Conservation (phyloP, 2,329 filamentous ascomycete genomes). For the Penicillium sp. region DNA sequence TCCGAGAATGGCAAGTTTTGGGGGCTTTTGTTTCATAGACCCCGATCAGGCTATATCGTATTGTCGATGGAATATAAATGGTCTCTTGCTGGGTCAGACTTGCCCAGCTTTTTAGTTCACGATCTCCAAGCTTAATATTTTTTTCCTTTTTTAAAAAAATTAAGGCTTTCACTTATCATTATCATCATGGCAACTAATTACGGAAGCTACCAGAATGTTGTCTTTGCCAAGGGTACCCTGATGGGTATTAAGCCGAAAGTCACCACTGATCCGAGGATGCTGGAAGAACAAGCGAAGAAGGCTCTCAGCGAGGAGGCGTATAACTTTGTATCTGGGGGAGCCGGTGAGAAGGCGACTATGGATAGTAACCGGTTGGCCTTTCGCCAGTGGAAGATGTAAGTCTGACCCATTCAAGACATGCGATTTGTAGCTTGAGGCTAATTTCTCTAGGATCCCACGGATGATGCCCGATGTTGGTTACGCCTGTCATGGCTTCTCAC, state of each 20-base stretch:
- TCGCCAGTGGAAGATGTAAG: conserved; percentile 49
- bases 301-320: conserved; percentile 52
- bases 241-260: conserved; percentile 51
- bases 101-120: background rate
- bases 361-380: conserved; percentile 61
- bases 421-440: background rate
- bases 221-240: conserved; percentile 57
- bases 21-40: background rate
- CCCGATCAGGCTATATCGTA: background rate
- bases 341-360: conserved; percentile 62
- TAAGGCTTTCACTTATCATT: background rate
- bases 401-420: background rate
- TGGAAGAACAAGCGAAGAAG: conserved; percentile 57
- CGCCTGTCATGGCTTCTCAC: background rate
- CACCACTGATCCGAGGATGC: conserved; percentile 59
- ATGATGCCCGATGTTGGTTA: conserved; percentile 44
- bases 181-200: conserved; percentile 40
- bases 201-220: conserved; percentile 47
- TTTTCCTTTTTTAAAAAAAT: no score
- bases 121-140: background rate
- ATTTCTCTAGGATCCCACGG: conserved; percentile 50
- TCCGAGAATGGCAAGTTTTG: background rate
- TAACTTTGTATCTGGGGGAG: conserved; percentile 64
- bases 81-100: background rate
- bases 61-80: background rate